Evolutionary conservation across 169 alveolate species (phyloP), one percentile per base, ranked within the genome.

Genomic region (Miamiensis avidus): DNA sequence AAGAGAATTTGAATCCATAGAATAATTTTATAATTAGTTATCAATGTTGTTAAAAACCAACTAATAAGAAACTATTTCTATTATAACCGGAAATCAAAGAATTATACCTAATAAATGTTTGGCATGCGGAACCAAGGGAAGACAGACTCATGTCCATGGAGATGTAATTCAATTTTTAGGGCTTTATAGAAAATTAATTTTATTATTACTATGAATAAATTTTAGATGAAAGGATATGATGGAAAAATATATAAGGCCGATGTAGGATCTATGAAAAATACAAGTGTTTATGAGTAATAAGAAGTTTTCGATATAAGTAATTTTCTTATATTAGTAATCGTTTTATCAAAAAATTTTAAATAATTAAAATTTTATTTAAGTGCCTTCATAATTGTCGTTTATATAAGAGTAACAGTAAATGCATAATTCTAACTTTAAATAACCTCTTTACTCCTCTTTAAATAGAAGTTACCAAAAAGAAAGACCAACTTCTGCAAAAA

Each of bases 41-140:
- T 69, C 83, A 31, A 31, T 29, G 29, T 20, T 78, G 69, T 65
- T 78, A 15, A 78, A 78, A 34, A 78, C 69, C 28, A 78, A 78
- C 29, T 30, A 78, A 78, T 33, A 78, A 34, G 83, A 78, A 78
- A 33, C 83, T 78, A 34, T 78, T 32, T 31, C 83, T 27, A 26
- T 78, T 33, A 78, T 78, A 4, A 78, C 83, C 34, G 83, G 83
- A 31, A 78, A 78, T 78, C 29, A 69, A 0, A 78, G 34, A 34
- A 78, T 78, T 28, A 78, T 78, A 25, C 83, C 83, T 32, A 78
- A 78, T 20, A 78, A 74, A 27, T 78, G 83, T 78, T 69, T 78
- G 28, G 83, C 83, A 25, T 78, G 83, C 34, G 83, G 83, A 4
- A 78, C 83, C n/a, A 78, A 78, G 28, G 83, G 83, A 78, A 78